Base-by-base conservation (phyloP, 2,329 filamentous ascomycete genomes). In the Ceratocystis albifundus region DNA sequence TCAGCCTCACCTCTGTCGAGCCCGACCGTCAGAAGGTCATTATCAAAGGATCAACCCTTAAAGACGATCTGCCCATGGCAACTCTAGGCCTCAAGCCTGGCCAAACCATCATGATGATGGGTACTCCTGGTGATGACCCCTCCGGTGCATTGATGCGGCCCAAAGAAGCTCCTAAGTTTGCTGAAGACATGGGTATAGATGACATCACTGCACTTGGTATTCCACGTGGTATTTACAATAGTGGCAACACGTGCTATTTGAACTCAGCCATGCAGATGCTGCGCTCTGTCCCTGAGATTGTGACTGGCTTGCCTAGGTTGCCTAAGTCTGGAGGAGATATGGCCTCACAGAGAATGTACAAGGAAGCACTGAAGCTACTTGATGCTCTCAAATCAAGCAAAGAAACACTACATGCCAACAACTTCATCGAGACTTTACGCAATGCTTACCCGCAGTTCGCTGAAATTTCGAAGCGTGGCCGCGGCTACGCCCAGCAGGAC, bases 241-340 rank as follows among this genome's bases (percentile, higher is more conserved):
- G 96, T 69, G 94, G 95, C 71, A 99, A 99, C 76, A 99, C 95
- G 3, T 99, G 94, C 79, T 99, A 99, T 75, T 86, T 97, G 73
- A 99, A 99, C 80, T 94, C 94, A 62, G 96, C 93, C 0, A 81
- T 99, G n/a, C 95, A 99, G 76, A 88, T 90, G 3, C 79, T 99
- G 70, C 86, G 89, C 69, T 83, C 88, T 65, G 90, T 99, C 68
- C 94, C 94, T 7, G 94, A 99, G 77, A 84, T 99, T 45, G 90
- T 96, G 73, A 81, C 89, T 45, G 84, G 90, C 71, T 81, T 99
- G 59, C 74, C 79, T 68, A 84, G 81, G 61, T 68, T 72, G 66
- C 78, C 82, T 61, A 77, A 79, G 62, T 77, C 96, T 68, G 89
- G 89, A 2, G 82, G 81, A 62, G 67, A 68, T 25, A 65, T 53